Conservation (phyloP, 441 rosid genomes). For the Corymbia citriodora region DNA sequence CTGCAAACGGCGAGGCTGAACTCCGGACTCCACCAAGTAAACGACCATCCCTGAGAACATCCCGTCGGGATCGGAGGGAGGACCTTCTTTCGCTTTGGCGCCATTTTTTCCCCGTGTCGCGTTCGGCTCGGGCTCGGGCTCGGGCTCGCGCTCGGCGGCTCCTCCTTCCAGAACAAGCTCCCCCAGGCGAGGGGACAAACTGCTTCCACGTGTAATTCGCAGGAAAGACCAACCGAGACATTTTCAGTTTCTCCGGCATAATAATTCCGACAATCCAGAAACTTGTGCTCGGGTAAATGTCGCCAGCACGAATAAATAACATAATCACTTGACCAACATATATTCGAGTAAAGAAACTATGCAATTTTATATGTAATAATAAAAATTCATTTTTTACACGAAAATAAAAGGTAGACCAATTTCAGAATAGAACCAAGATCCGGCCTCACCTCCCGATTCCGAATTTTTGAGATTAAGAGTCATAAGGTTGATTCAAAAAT, state of each 20-base stretch:
- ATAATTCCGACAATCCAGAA: neutral
- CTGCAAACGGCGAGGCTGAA: slow-evolving; percentile 83
- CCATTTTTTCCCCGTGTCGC: slow-evolving; percentile 28
- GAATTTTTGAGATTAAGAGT: neutral
- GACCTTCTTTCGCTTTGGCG: slow-evolving; percentile 60
- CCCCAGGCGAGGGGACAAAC: neutral
- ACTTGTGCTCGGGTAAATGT: too few species aligned
- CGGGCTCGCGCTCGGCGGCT: neutral
- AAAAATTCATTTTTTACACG: neutral
- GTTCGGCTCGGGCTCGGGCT: neutral
- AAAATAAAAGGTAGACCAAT: neutral
- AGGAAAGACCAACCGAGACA: neutral
- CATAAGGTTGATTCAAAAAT: neutral
- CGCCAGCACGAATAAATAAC: neutral
- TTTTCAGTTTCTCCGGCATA: neutral
- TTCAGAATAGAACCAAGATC: fast-evolving
- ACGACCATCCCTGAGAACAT: slow-evolving; percentile 74
- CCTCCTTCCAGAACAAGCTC: neutral
- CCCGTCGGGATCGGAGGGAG: slow-evolving; percentile 52
- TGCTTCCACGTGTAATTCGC: neutral
- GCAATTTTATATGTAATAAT: neutral
- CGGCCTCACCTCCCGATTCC: fast-evolving
- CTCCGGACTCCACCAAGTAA: slow-evolving; percentile 52
- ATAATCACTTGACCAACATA: neutral
- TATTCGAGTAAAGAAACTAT: too few species aligned